Conservation (phyloP, 805 yeast species). For the Ogataea parapolymorpha region DNA sequence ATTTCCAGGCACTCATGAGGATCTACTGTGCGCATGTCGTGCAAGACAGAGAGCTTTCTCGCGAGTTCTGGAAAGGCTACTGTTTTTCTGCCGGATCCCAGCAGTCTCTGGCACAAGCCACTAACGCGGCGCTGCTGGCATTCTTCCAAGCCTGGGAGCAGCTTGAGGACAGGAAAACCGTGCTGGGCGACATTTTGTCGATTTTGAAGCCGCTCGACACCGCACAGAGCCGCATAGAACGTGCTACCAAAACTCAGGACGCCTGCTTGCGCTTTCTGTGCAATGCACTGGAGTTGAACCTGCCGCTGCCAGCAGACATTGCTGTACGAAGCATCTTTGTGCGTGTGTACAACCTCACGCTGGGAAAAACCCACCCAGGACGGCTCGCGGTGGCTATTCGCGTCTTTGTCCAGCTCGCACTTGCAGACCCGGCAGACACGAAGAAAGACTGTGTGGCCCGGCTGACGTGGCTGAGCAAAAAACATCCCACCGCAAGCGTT, state of each 20-base stretch:
- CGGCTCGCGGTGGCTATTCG: slow-evolving; percentile 40
- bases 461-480: slow-evolving; percentile 22
- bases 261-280: slow-evolving; percentile 31
- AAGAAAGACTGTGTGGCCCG: slow-evolving; percentile 20
- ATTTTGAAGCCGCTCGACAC: slow-evolving; percentile 26
- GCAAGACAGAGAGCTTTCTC: slow-evolving; percentile 15
- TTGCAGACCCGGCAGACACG: neutral
- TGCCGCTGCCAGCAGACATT: slow-evolving; percentile 31
- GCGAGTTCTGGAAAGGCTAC: slow-evolving; percentile 55
- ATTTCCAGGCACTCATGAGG: slow-evolving; percentile 29
- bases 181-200: slow-evolving; percentile 26
- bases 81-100: slow-evolving; percentile 53
- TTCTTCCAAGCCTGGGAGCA: slow-evolving; percentile 30
- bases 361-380: slow-evolving; percentile 41
- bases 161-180: slow-evolving; percentile 8
- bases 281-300: slow-evolving; percentile 39
- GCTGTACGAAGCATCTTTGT: slow-evolving; percentile 39
- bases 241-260: slow-evolving; percentile 23
- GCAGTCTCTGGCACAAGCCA: slow-evolving; percentile 45
- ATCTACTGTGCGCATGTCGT: slow-evolving; percentile 20
- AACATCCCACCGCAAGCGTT: slow-evolving; percentile 24
- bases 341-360: slow-evolving; percentile 53
- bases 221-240: neutral
- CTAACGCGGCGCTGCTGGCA: slow-evolving; percentile 40
- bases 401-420: slow-evolving; percentile 35